phyloP scores from a whole-genome alignment of 2,329 filamentous ascomycete species.

The Didymella pinodella region DNA sequence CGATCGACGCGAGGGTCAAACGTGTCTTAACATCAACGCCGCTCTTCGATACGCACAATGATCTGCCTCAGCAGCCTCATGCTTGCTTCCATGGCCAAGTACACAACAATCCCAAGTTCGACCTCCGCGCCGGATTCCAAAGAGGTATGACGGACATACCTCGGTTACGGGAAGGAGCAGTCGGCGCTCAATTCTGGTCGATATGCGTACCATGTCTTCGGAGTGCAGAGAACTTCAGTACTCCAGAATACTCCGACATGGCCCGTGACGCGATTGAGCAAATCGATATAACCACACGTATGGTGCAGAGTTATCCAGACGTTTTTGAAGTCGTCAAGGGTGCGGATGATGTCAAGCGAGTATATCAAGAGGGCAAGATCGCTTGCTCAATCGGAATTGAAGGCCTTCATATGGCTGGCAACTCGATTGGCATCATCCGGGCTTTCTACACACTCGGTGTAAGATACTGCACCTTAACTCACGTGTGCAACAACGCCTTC shows the following conservation, averaged over 20 bases:
- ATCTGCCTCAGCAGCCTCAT: constrained; percentile 2
- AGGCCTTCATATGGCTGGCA: constrained; percentile 90
- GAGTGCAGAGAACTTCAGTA: constrained; percentile 5
- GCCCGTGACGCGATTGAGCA: constrained; percentile 2
- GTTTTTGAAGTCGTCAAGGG: constrained; percentile 4
- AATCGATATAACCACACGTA: constrained; percentile 3
- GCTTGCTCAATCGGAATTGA: constrained; percentile 25
- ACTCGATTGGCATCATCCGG: constrained; percentile 76
- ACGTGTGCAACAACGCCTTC: constrained; percentile 89
- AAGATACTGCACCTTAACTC: constrained; percentile 84
- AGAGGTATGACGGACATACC: constrained; percentile 5
- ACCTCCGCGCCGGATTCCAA: constrained; percentile 1
- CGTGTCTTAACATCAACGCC: neutral
- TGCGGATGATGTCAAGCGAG: neutral
- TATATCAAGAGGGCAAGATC: constrained; percentile 2
- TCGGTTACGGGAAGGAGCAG: neutral
- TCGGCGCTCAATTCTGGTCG: constrained; percentile 2
- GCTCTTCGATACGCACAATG: constrained; percentile 7
- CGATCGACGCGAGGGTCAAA: constrained; percentile 1
- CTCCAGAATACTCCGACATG: constrained; percentile 3
- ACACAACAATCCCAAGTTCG: constrained; percentile 5
- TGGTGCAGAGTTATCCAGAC: constrained; percentile 3
- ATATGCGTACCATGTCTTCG: constrained; percentile 4
- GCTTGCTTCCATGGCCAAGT: constrained; percentile 3
- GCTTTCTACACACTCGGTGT: constrained; percentile 78